Percentiles rank a stretch among this genome's conserved stretches.
These are phyloP conservation scores for Suhomyces atakaporum DNA, from an alignment of 1,139 yeast species.

Conservation along the genomic window DNA sequence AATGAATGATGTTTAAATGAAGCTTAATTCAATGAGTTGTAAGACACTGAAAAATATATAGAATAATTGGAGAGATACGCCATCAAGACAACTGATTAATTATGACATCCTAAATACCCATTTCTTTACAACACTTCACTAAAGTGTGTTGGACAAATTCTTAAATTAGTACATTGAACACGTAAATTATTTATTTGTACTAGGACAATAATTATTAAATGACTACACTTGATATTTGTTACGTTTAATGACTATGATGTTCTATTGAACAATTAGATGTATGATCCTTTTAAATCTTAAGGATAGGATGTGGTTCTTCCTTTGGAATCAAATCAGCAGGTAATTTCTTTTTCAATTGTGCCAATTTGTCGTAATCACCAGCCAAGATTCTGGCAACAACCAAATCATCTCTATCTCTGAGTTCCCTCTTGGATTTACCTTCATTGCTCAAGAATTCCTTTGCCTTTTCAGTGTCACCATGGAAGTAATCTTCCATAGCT, in stretches of 20 bases:
- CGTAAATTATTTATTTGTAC: no score
- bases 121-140: no score
- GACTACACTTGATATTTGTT: background rate
- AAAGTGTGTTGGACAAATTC: no score
- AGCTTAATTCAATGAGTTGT: no score
- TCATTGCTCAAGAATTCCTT: constrained; percentile 56
- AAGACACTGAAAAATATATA: no score
- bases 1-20: background rate
- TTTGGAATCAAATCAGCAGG: constrained; percentile 43
- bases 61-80: no score
- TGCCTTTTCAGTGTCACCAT: constrained; percentile 62
- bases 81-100: no score
- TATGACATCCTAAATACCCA: no score
- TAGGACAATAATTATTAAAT: background rate
- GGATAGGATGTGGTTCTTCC: constrained; percentile 36
- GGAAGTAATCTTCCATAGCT: constrained; percentile 66
- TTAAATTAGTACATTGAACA: no score
- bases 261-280: constrained; percentile 5
- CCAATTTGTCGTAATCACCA: constrained; percentile 82
- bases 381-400: constrained; percentile 80
- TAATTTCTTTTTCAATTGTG: constrained; percentile 63
- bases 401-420: constrained; percentile 71
- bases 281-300: constrained; percentile 29
- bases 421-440: constrained; percentile 59
- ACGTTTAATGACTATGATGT: constrained; percentile 10